Percentiles rank a stretch among this genome's conserved stretches.
Conservation (phyloP, 2,329 filamentous ascomycete genomes). For the Podosphaera xanthii region DNA sequence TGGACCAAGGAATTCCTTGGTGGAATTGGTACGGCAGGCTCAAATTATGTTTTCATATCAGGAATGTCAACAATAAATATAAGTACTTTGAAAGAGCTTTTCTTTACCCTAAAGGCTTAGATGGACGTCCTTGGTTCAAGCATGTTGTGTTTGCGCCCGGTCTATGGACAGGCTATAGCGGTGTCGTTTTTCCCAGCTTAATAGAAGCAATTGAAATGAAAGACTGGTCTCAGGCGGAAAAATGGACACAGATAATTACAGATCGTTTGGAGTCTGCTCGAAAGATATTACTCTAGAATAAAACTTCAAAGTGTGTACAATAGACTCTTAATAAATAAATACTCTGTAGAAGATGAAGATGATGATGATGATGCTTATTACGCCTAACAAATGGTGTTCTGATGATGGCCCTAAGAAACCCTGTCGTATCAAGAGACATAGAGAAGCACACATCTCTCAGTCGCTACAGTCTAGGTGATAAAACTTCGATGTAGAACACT, state of each 20-base stretch:
- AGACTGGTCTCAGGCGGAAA: constrained; percentile 32
- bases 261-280: constrained; percentile 24
- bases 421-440: too few species aligned
- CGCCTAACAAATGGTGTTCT: too few species aligned
- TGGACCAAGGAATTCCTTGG: constrained; percentile 42
- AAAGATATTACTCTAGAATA: too few species aligned
- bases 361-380: too few species aligned
- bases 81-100: constrained; percentile 68
- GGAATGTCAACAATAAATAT: constrained; percentile 54
- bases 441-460: too few species aligned
- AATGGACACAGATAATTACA: constrained; percentile 36
- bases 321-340: too few species aligned
- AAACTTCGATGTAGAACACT: too few species aligned
- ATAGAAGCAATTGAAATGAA: constrained; percentile 37
- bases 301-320: too few species aligned
- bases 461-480: too few species aligned
- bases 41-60: constrained; percentile 37
- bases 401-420: too few species aligned
- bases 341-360: too few species aligned
- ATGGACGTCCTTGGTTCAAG: constrained; percentile 73
- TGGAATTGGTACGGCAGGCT: constrained; percentile 53
- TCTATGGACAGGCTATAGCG: constrained; percentile 75
- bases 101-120: constrained; percentile 51
- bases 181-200: constrained; percentile 41
- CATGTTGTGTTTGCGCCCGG: constrained; percentile 86